Base-by-base conservation (phyloP, 306 rosid genomes). In the Lupinus albus region DNA sequence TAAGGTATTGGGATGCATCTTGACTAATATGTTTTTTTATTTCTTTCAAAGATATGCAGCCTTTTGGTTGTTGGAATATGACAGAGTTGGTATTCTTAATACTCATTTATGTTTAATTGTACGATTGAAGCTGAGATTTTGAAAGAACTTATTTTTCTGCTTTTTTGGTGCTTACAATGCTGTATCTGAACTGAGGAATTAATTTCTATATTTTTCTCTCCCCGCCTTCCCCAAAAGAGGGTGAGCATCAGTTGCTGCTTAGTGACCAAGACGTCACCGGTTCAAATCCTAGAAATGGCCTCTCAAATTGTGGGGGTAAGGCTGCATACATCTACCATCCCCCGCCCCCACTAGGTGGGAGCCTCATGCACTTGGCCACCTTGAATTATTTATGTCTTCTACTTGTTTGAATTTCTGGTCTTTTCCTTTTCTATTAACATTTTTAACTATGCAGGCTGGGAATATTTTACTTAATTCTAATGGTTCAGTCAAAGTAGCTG, bases 401-500 rank as follows among this genome's bases (percentile, higher is more conserved):
- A 51, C 16, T 6, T 60, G 52, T 47, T 42, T 59, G 80, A 50
- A 52, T 14, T 58, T 68, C 21, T 12, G 9, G 28, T 55, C 44
- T 66, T 47, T 46, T 70, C 30, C 3, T 76, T 73, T 35, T 56
- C 58, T 44, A 76, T 68, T 47, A 72, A 36, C 20, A 64, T 67
- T 64, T 56, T 12, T 47, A 71, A 73, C 64, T 67, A 44, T 72
- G 83, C 87, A 92, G 98, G 95, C 96, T 41, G 98, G 98, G 70
- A 92, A 92, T 75, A 92, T 92, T 79, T 88, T 92, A 74, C 71
- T 92, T 68, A 93, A 92, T 79, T 76, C 86, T 73, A 88, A 81
- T 80, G 98, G 98, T 69, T 65, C 88, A 11, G 84, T 92, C 91
- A 92, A 92, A 81, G 66, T 92, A 76, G 98, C 95, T 67, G 98